Evolutionary conservation across 228 moss, liverwort and hornwort species (phyloP), one percentile per base, ranked within the genome.

Genomic region (Sphagnum fallax): DNA sequence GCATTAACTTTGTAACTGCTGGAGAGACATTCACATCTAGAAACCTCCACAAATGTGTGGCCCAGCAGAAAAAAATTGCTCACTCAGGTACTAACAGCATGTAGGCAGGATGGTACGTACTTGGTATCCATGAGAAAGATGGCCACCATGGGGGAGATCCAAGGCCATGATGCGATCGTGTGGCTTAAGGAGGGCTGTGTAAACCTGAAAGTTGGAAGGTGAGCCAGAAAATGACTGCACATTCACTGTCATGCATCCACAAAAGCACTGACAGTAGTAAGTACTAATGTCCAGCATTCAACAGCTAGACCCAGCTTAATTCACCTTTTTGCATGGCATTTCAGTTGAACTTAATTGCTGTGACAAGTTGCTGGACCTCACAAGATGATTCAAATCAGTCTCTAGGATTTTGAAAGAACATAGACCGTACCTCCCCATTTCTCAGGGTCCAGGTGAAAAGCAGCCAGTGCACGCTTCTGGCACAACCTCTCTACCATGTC

Each of bases 101-200:
- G 2, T 1, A 32, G 32, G 16, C 16, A 6, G 51, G 0, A 64
- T 53, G 48, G 16, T 47, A n/a, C 49, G 60, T 11, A 83, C 86
- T 80, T 90, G 91, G 59, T 94, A 94, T 53, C 93, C 93, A 68
- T 91, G 93, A 52, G 93, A 91, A 59, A 94, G 78, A 18, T 94
- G 93, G 67, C 93, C 93, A 49, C 93, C 91, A 62, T 91, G 91
- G 48, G 93, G 93, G 8, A 91, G 84, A 73, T 94, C 93, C 67
- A 94, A 80, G 3, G 91, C 93, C 89, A 94, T 87, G 48, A 94
- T 91, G 47, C 91, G 93, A 47, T 94, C 93, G 69, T 94, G 91
- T 10, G 87, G 77, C 74, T 94, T 91, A 83, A 94, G 64, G 13
- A 94, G 79, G 5, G 93, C 93, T 3, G 93, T 94, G 72, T 91